phyloP scores from a whole-genome alignment of 2,329 filamentous ascomycete genomes.

The Talaromyces sp. region DNA sequence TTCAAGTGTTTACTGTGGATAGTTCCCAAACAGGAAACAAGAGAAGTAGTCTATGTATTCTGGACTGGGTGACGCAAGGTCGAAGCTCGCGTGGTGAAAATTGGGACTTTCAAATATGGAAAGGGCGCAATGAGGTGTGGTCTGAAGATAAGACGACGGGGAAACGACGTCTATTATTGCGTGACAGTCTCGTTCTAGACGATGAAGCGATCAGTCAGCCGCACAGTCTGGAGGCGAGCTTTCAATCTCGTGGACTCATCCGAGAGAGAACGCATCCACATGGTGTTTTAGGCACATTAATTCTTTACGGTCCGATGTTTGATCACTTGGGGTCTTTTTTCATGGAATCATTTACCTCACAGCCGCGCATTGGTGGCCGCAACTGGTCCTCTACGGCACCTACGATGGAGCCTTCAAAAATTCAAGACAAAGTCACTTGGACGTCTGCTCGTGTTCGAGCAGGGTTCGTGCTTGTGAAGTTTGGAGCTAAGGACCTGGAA shows the following conservation, averaged over 20 bases:
- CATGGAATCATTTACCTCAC: slow-evolving; percentile 66
- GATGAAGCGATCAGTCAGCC: slow-evolving; percentile 38
- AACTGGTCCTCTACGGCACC: slow-evolving; percentile 55
- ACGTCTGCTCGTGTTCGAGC: slow-evolving; percentile 69
- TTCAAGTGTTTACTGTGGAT: slow-evolving; percentile 66
- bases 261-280: slow-evolving; percentile 64
- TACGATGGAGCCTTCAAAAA: slow-evolving; percentile 34
- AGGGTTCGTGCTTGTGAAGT: slow-evolving; percentile 85
- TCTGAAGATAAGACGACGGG: slow-evolving; percentile 32
- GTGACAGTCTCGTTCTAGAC: slow-evolving; percentile 76
- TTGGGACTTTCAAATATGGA: slow-evolving; percentile 78
- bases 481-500: slow-evolving; percentile 76
- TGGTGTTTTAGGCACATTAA: slow-evolving; percentile 76
- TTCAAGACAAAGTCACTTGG: slow-evolving; percentile 60
- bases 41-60: slow-evolving; percentile 62
- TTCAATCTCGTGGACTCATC: slow-evolving; percentile 18
- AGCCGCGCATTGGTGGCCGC: slow-evolving; percentile 76
- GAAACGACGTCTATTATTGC: slow-evolving; percentile 63
- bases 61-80: slow-evolving; percentile 94
- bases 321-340: slow-evolving; percentile 66
- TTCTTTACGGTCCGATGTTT: slow-evolving; percentile 70
- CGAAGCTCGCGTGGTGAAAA: slow-evolving; percentile 78
- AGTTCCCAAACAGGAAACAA: slow-evolving; percentile 33
- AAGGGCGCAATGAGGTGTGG: slow-evolving; percentile 76
- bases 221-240: not conserved